Base-by-base conservation (phyloP, 2,329 filamentous ascomycete genomes). In the Amesomyces nigricolor region DNA sequence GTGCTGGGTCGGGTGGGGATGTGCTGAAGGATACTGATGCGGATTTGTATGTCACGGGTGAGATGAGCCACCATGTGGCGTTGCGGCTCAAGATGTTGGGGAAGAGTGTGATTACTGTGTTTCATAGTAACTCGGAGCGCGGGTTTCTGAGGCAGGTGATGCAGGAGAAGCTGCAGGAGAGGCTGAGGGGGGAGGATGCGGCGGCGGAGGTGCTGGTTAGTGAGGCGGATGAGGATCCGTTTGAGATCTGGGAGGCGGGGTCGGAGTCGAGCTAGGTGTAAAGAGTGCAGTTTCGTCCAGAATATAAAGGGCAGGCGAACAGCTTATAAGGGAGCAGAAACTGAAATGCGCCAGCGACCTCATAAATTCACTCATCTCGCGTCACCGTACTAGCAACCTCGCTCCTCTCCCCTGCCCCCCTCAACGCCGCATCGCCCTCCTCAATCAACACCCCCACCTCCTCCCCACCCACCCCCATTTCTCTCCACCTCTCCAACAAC, bases 71-170 rank as follows among this genome's bases (percentile, higher is more conserved):
- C 68, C 94, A 99, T 68, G 90, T 94, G 61, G 91, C 92, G 3
- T 79, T 99, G 56, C 83, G 88, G 39, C 89, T 91, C 1, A 89
- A 88, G 29, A 91, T 96, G 74, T 81, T 85, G 56, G 91, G 91
- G 1, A 86, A 86, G 60, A 87, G 84, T 53, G 88, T 97, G 0
- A 81, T 97, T 50, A 87, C 86, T 40, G 78, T 95, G 47, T 95
- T 96, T 65, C 94, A 99, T 70, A 92, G 88, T 64, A 97, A 97
- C 70, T 94, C 89, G 0, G 94, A 99, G 75, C 77, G 94, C 37
- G 86, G 83, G 0, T 99, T 92, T 67, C 72, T 99, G 64, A 79
- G 79, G 56, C 78, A 85, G 57, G 82, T 88, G 46, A 79, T 99
- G 73, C 79, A 79, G 64, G 75, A 76, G 16, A 82, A 84, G 69